phyloP scores from a whole-genome alignment of 306 rosid genomes.

The Vigna unguiculata region DNA sequence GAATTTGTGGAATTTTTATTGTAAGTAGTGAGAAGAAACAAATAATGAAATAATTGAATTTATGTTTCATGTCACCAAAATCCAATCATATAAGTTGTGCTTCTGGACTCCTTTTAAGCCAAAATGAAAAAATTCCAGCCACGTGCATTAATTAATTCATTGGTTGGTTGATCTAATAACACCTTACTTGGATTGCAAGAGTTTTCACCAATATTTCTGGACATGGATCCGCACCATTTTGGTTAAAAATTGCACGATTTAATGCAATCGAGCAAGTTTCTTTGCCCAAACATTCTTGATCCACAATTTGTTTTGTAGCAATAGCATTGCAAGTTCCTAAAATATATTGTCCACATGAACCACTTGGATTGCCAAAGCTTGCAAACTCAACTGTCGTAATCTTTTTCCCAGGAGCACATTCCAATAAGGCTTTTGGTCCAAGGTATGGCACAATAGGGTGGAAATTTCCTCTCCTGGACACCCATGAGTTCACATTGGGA shows the following conservation, averaged over 20 bases:
- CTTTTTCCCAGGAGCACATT: conserved; percentile 55
- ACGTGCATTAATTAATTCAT: too few species aligned
- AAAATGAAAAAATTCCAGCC: background rate
- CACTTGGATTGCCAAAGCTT: conserved; percentile 77
- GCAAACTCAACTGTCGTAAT: conserved; percentile 67
- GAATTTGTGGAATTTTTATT: background rate
- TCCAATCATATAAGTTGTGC: background rate
- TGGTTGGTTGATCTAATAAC: conserved; percentile 26
- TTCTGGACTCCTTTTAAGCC: background rate
- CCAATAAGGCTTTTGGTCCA: conserved; percentile 51
- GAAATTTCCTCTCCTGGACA: conserved; percentile 47
- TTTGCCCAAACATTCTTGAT: conserved; percentile 71
- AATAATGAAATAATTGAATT: background rate
- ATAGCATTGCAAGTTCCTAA: conserved; percentile 59
- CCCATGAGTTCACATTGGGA: conserved; percentile 68
- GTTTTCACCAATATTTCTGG: conserved; percentile 48
- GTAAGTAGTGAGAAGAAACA: background rate
- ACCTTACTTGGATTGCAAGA: conserved; percentile 69
- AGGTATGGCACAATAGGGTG: background rate
- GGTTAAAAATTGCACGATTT: conserved; percentile 47
- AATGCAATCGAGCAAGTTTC: conserved; percentile 52
- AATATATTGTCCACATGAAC: conserved; percentile 60
- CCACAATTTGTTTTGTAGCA: conserved; percentile 48
- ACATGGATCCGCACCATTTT: conserved; percentile 49
- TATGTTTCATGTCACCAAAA: background rate